phyloP scores from a whole-genome alignment of 2,329 filamentous ascomycete genomes.

The Ophiocordyceps camponoti-leonardi region DNA sequence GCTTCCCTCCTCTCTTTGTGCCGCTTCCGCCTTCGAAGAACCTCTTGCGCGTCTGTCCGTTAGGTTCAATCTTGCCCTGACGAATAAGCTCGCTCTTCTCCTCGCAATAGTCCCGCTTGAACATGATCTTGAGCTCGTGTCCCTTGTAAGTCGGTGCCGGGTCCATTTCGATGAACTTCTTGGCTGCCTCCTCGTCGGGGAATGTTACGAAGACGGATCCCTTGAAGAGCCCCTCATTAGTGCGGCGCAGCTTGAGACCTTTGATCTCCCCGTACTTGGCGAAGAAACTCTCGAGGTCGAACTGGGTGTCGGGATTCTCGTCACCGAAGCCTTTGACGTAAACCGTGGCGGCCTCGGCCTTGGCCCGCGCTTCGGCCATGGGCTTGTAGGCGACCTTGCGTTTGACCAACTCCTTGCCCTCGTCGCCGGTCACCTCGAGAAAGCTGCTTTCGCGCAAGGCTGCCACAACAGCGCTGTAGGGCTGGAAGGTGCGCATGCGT shows the following conservation, averaged over 20 bases:
- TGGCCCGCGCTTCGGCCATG: conserved; percentile 39
- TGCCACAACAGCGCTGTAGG: conserved; percentile 64
- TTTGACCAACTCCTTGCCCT: conserved; percentile 53
- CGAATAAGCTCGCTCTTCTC: conserved; percentile 58
- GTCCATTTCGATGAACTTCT: conserved; percentile 65
- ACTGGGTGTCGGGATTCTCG: conserved; percentile 70
- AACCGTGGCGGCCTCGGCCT: conserved; percentile 55
- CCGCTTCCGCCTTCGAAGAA: conserved; percentile 32
- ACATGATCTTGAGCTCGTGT: conserved; percentile 63
- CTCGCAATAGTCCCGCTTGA: conserved; percentile 76
- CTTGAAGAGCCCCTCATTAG: conserved; percentile 64
- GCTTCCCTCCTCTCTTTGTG: conserved; percentile 12
- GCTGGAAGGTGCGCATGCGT: conserved; percentile 91
- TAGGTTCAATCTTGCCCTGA: conserved; percentile 50
- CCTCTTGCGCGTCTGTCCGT: conserved; percentile 19
- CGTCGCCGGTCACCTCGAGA: conserved; percentile 57
- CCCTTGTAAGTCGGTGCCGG: conserved; percentile 74
- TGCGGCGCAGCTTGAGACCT: conserved; percentile 72
- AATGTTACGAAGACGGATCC: conserved; percentile 95
- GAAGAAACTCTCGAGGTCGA: conserved; percentile 90
- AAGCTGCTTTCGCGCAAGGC: conserved; percentile 64
- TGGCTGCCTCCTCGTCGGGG: conserved; percentile 55
- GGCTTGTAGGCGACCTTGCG: conserved; percentile 59
- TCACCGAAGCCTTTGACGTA: conserved; percentile 92
- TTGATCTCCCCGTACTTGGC: conserved; percentile 62